Base-by-base conservation (phyloP, 2,329 filamentous ascomycete genomes). In the Fusarium sp. region DNA sequence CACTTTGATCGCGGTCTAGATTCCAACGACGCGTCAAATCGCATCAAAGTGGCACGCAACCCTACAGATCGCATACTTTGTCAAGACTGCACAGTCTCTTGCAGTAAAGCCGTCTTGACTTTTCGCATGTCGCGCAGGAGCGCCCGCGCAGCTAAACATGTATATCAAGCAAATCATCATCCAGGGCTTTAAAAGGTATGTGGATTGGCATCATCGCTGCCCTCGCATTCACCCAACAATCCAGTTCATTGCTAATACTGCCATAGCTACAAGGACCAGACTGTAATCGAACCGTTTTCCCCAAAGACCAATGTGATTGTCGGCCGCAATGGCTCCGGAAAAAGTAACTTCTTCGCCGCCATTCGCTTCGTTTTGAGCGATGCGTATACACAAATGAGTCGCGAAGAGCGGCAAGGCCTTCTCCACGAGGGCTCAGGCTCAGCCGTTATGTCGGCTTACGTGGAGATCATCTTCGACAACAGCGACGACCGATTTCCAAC, bases 131-230 rank as follows among this genome's bases (percentile, higher is more conserved):
- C 77, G 82, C 82, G 82, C 81, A 75, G 71, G 71, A 79, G 82
- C 81, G 81, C 80, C 79, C 73, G 80, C 80, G 78, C 77, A 79
- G 76, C 76, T 79, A 82, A 87, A 78, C 81, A 97, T 98, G 95
- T 96, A 97, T 87, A 98, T 99, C 89, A 99, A 99, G 85, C 96
- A 99, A 87, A 98, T 98, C 83, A 98, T 98, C 83, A 98, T 99
- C 82, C 96, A 99, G 84, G 96, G 96, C 91, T 99, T 99, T 86
- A 99, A 99, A 86, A 98, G 95, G 95, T 97, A 83, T 76, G 84
- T 80, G 64, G 59, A 44, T 63, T 49, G 30, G 38, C 23, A 49
- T 50, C 32, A 23, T 19, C 52, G 28, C 32, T 46, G 52, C 44
- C n/a, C 67, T 47, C 35, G 38, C 33, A 30, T 60, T 56, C 53